phyloP scores from a whole-genome alignment of 768 basidiomycete species.

The Xerocomus potaroensis region DNA sequence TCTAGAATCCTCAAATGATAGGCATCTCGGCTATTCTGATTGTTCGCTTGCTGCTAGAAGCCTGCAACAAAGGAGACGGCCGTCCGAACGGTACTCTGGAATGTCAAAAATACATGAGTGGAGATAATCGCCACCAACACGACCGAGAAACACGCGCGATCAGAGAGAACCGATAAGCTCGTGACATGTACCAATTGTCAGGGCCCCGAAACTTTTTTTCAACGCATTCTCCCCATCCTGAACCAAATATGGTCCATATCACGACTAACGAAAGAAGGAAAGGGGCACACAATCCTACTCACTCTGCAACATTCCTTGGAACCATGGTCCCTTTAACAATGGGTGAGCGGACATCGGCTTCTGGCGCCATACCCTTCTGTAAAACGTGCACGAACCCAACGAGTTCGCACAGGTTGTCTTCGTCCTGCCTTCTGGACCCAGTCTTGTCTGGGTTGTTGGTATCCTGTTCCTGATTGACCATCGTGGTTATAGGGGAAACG shows the following conservation, averaged over 20 bases:
- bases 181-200: too few relatives aligned
- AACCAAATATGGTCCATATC: conserved; percentile 9
- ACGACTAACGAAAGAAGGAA: conserved; percentile 2
- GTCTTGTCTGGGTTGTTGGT: not conserved
- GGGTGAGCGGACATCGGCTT: conserved; percentile 29
- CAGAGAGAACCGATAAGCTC: conserved; percentile 9
- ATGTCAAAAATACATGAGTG: conserved; percentile 16
- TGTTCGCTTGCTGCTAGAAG: conserved; percentile 5
- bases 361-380: conserved; percentile 7
- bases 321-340: conserved; percentile 21
- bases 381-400: conserved; percentile 14
- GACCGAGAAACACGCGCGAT: conserved; percentile 16
- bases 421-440: conserved; percentile 1
- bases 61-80: conserved; percentile 20
- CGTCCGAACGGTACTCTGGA: conserved; percentile 24
- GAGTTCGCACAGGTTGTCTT: not conserved
- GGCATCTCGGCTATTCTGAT: conserved; percentile 2
- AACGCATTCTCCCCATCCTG: too few relatives aligned
- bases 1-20: not conserved
- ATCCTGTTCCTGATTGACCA: not conserved
- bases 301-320: conserved; percentile 19
- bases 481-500: conserved; percentile 25
- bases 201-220: too few relatives aligned
- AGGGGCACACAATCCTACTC: conserved; percentile 9
- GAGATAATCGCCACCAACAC: conserved; percentile 7